phyloP scores from a whole-genome alignment of 768 basidiomycete species.

The Suillus tomentosus region DNA sequence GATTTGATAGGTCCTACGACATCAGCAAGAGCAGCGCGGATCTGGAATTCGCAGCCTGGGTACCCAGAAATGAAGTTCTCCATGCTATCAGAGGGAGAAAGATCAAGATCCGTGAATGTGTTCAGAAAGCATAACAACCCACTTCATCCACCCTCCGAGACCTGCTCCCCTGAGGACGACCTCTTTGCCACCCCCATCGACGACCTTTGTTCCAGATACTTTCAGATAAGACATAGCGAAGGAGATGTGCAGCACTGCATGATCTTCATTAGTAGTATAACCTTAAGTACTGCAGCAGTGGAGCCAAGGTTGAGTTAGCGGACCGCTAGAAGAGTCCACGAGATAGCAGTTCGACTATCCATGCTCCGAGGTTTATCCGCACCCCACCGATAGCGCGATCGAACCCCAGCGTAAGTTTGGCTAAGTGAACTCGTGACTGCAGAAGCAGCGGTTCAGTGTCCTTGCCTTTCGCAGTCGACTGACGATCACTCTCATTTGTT shows the following conservation, averaged over 20 bases:
- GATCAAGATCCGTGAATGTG: conserved; percentile 9
- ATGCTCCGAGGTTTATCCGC: conserved; percentile 20
- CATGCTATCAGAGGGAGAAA: conserved; percentile 46
- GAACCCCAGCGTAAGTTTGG: background rate
- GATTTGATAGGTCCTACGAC: conserved; percentile 68
- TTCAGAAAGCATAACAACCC: conserved; percentile 34
- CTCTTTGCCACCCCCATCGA: conserved; percentile 57
- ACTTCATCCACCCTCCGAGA: conserved; percentile 89
- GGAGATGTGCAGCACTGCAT: background rate
- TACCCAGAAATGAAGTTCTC: conserved; percentile 81
- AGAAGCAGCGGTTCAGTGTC: background rate
- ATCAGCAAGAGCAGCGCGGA: conserved; percentile 67
- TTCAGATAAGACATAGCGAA: conserved; percentile 41
- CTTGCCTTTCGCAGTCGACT: background rate
- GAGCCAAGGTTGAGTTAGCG: conserved; percentile 12
- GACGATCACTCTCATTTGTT: background rate
- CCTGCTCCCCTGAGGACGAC: conserved; percentile 72
- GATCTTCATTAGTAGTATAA: background rate
- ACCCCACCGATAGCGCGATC: background rate
- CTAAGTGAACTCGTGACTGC: background rate
- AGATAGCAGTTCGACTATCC: conserved; percentile 4
- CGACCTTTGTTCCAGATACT: conserved; percentile 60
- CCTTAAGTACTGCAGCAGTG: background rate
- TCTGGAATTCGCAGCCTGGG: conserved; percentile 81
- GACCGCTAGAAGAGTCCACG: conserved; percentile 9